A percentile compares a stretch with the other conserved stretches of the same genome.
These are phyloP conservation scores for Yamagishiella unicocca DNA, from an alignment of 139 green algal genomes.

Conservation along the genomic window DNA sequence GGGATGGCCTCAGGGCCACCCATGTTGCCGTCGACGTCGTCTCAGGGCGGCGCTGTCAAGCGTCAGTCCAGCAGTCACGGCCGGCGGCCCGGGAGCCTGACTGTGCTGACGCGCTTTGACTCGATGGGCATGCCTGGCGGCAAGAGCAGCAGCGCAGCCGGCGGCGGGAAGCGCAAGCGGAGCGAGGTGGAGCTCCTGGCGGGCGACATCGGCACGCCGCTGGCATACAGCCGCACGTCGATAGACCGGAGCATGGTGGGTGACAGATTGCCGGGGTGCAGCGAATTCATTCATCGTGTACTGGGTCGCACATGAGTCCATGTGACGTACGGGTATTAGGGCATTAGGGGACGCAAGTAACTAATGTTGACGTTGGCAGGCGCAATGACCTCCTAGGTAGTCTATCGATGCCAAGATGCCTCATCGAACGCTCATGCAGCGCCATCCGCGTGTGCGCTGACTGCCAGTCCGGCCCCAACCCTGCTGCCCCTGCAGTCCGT, in stretches of 20 bases:
- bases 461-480: too few relatives aligned
- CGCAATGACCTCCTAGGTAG: too few relatives aligned
- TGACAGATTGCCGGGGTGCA: not conserved
- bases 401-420: too few relatives aligned
- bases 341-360: too few relatives aligned
- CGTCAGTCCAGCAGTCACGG: slow-evolving; percentile 13
- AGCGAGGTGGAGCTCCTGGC: slow-evolving; percentile 42
- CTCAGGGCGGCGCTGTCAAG: slow-evolving; percentile 18
- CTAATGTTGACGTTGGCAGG: too few relatives aligned
- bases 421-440: too few relatives aligned
- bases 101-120: slow-evolving; percentile 49
- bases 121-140: slow-evolving; percentile 19
- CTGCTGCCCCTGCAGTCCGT: slow-evolving; percentile 44
- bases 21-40: not conserved
- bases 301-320: too few relatives aligned
- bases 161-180: slow-evolving; percentile 47
- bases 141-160: not conserved
- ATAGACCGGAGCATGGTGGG: slow-evolving; percentile 36
- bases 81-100: slow-evolving; percentile 20
- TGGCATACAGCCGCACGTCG: not conserved
- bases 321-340: too few relatives aligned
- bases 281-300: too few relatives aligned
- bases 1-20: not conserved
- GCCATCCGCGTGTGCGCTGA: too few relatives aligned
- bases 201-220: slow-evolving; percentile 16